Evolutionary conservation across 441 rosid genomes (phyloP), one percentile per base, ranked within the genome.

Genomic region (Eutrema salsugineum): DNA sequence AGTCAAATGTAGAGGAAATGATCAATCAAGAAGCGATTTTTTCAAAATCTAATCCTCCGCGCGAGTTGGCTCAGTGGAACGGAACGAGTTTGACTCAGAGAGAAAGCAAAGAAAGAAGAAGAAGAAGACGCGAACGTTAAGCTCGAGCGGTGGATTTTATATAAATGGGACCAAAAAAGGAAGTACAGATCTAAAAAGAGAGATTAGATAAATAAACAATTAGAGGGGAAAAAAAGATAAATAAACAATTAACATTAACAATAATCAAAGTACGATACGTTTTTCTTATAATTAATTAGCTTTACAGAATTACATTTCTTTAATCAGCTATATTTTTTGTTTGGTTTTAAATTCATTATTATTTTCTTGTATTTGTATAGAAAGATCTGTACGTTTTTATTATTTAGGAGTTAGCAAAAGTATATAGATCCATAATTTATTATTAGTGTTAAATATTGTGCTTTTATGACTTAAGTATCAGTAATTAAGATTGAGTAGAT

Each of bases 141-240:
- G 75, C 71, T 76, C 2, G 71, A 70, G 67, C 66, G 72, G 71
- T 48, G 76, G 71, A 20, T 77, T 70, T 77, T 62, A 69, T 76
- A 64, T 70, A 77, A 70, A 64, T 63, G 72, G 51, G 72, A 66
- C 61, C 43, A 28, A 49, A 22, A 53, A 40, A 50, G 42, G 66
- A 59, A 61, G 75, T 79, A 24, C 27, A 76, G 80, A 70, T 81
- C 84, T 78, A 63, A 75, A 63, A 75, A 71, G 73, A 75, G 81
- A 67, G 77, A 49, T 35, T 74, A 75, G 66, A 66, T 36, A 2
- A 43, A 62, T 20, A 43, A 53, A 40, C 24, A 30, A 22, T 50
- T 62, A 62, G n/a, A n/a, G n/a, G n/a, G n/a, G n/a, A n/a, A n/a
- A n/a, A n/a, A n/a, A n/a, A 75, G 66, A 66, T 36, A 2, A 43